A percentile compares a stretch with the other conserved stretches of the same genome.
Evolutionary conservation across 2,329 filamentous ascomycete genomes (phyloP).

Genomic region (Aspergillus quadricinctus): DNA sequence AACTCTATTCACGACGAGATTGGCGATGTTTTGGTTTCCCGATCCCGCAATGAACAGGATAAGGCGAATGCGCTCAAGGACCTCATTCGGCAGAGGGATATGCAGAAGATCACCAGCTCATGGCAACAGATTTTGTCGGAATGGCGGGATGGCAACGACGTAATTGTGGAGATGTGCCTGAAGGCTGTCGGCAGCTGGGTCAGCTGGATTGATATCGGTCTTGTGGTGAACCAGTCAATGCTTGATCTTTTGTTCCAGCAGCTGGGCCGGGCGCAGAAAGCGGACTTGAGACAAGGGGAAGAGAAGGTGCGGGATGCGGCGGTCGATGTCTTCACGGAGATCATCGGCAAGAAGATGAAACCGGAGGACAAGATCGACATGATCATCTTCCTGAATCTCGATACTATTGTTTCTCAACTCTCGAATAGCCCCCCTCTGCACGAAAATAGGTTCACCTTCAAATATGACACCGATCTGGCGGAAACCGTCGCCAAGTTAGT

Average conservation of each 20-base stretch:
- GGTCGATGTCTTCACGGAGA: slow-evolving; percentile 92
- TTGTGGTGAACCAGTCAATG: slow-evolving; percentile 88
- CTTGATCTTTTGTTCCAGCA: slow-evolving; percentile 80
- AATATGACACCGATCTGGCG: slow-evolving; percentile 92
- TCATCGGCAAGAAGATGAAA: slow-evolving; percentile 97
- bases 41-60: slow-evolving; percentile 73
- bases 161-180: slow-evolving; percentile 79
- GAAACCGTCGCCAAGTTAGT: slow-evolving; percentile 94
- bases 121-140: slow-evolving; percentile 87
- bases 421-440: slow-evolving; percentile 75
- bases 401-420: slow-evolving; percentile 79
- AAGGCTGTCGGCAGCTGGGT: slow-evolving; percentile 96
- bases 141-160: slow-evolving; percentile 67
- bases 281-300: slow-evolving; percentile 61
- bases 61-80: slow-evolving; percentile 90
- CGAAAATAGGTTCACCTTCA: slow-evolving; percentile 72
- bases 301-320: slow-evolving; percentile 85
- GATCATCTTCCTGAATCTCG: slow-evolving; percentile 84
- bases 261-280: slow-evolving; percentile 67
- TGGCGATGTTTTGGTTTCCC: slow-evolving; percentile 80
- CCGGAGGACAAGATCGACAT: slow-evolving; percentile 88
- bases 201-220: slow-evolving; percentile 94
- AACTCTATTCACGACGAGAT: slow-evolving; percentile 95
- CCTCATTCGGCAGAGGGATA: slow-evolving; percentile 77
- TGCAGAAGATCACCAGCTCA: slow-evolving; percentile 78